Evolutionary conservation across 495 filamentous ascomycete genomes (phyloP).

Genomic region (Peziza echinospora): DNA sequence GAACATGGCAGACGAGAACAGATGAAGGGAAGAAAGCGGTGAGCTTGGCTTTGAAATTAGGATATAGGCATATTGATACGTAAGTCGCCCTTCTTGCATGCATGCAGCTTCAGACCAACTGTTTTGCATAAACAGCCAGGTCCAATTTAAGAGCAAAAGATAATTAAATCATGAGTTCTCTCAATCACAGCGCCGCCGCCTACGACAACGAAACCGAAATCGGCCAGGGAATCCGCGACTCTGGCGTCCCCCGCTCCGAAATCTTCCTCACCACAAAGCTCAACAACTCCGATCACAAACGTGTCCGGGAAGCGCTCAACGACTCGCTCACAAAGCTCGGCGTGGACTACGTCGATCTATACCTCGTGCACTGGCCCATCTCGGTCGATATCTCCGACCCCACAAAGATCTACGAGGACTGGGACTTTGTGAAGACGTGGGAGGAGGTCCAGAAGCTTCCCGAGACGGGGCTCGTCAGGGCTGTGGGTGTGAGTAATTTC

Average conservation of each 20-base stretch:
- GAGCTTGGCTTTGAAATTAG: constrained; percentile 47
- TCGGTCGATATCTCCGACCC: constrained; percentile 25
- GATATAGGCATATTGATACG: constrained; percentile 53
- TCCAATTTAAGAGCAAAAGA: background rate
- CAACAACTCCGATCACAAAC: constrained; percentile 57
- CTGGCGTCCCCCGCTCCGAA: constrained; percentile 55
- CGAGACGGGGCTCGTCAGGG: constrained; percentile 56
- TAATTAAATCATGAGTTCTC: too few relatives aligned
- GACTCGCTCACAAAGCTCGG: constrained; percentile 47
- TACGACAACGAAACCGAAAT: constrained; percentile 76
- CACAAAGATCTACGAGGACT: constrained; percentile 31
- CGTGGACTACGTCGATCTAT: constrained; percentile 62
- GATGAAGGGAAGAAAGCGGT: constrained; percentile 46
- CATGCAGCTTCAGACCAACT: background rate
- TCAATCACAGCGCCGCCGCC: constrained; percentile 45
- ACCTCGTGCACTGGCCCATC: constrained; percentile 67
- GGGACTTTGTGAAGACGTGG: constrained; percentile 70
- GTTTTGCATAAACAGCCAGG: too few relatives aligned
- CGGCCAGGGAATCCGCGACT: constrained; percentile 56
- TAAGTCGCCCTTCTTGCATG: constrained; percentile 10
- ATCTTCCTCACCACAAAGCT: constrained; percentile 83
- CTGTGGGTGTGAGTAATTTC: constrained; percentile 45
- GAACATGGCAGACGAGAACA: constrained; percentile 56
- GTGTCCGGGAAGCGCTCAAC: constrained; percentile 46
- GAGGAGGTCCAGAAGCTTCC: constrained; percentile 64